phyloP scores from a whole-genome alignment of 495 filamentous ascomycete genomes.

The Monascus purpureus region DNA sequence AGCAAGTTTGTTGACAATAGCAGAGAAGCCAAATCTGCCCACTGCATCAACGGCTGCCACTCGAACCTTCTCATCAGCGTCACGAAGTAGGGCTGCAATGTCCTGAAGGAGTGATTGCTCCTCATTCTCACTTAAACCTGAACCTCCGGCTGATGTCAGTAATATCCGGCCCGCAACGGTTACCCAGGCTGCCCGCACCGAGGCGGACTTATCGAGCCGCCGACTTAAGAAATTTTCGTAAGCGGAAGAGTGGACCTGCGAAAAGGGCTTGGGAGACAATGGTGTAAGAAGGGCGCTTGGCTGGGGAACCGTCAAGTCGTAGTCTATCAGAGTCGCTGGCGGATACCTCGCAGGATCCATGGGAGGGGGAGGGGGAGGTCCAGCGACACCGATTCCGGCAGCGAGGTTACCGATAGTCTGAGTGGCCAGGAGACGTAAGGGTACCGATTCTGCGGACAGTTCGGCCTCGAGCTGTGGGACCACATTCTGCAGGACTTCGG shows the following conservation, averaged over 20 bases:
- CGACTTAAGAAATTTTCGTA: conserved; percentile 75
- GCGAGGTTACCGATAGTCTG: conserved; percentile 92
- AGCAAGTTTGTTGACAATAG: conserved; percentile 70
- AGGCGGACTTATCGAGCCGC: conserved; percentile 65
- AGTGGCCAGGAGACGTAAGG: conserved; percentile 72
- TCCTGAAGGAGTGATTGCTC: conserved; percentile 57
- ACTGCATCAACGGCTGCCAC: conserved; percentile 74
- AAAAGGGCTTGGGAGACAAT: conserved; percentile 69
- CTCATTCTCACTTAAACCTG: conserved; percentile 64
- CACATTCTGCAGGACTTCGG: conserved; percentile 79
- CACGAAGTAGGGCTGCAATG: conserved; percentile 66
- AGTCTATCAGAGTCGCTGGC: conserved; percentile 50
- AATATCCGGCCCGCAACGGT: conserved; percentile 72
- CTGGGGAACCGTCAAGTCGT: conserved; percentile 31
- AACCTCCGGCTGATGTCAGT: conserved; percentile 70
- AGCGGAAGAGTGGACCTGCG: conserved; percentile 58
- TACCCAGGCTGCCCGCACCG: conserved; percentile 74
- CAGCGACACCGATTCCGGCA: conserved; percentile 78
- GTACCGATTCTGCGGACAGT: conserved; percentile 73
- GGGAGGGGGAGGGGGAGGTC: conserved; percentile 54
- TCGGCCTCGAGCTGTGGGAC: conserved; percentile 91
- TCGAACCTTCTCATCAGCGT: conserved; percentile 82
- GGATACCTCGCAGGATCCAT: conserved; percentile 76
- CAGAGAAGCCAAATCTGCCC: conserved; percentile 57
- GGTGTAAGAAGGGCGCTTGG: conserved; percentile 64